These are phyloP conservation scores for Alternaria hordeiaustralica DNA, from an alignment of 2,329 filamentous ascomycete species.

Conservation along the genomic window DNA sequence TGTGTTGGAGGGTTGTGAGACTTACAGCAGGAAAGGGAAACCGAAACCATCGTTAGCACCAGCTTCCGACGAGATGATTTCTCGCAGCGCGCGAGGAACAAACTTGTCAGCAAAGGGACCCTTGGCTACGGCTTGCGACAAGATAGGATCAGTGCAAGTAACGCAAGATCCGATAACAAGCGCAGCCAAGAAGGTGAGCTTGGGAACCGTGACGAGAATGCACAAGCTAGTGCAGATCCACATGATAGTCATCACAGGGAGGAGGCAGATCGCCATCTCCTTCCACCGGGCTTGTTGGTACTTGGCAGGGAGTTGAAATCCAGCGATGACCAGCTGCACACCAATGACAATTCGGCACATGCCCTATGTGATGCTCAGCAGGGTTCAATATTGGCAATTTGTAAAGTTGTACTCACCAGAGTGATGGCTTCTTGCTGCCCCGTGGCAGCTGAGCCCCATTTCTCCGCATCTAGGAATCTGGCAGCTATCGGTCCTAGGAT, in stretches of 20 bases:
- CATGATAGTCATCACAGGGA: constrained; percentile 68
- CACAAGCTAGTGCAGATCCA: constrained; percentile 66
- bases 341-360: constrained; percentile 67
- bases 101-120: constrained; percentile 69
- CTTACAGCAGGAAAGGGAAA: constrained; percentile 62
- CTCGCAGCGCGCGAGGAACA: constrained; percentile 62
- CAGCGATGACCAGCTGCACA: constrained; percentile 68
- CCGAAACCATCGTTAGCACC: constrained; percentile 69
- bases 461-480: constrained; percentile 58
- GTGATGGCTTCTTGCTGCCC: constrained; percentile 50
- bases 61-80: constrained; percentile 68
- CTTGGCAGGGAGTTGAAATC: constrained; percentile 66
- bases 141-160: constrained; percentile 67
- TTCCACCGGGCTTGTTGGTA: constrained; percentile 60
- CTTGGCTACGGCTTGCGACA: constrained; percentile 68
- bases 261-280: constrained; percentile 61
- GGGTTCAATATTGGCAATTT: not conserved
- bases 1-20: not conserved
- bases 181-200: constrained; percentile 56
- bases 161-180: constrained; percentile 67
- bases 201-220: constrained; percentile 62
- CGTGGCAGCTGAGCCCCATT: constrained; percentile 46
- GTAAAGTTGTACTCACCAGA: constrained; percentile 40
- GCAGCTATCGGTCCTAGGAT: constrained; percentile 62
- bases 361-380: constrained; percentile 39